phyloP scores from a whole-genome alignment of 768 basidiomycete species.

The Thelephora ganbajun region DNA sequence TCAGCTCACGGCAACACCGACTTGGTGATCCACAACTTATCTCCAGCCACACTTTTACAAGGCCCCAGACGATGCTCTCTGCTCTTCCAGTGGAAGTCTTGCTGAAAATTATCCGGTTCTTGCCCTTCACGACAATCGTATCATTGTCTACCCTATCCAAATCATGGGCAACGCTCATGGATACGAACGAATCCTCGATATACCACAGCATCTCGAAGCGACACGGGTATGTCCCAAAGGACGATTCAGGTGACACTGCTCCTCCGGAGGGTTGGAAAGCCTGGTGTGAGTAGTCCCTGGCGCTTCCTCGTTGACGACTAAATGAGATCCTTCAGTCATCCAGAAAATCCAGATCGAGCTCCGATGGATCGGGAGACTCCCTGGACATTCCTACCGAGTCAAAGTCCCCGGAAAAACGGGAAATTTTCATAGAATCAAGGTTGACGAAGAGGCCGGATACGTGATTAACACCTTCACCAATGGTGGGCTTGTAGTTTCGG shows the following conservation, averaged over 20 bases:
- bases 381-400: too few species aligned
- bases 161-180: slow-evolving; percentile 32
- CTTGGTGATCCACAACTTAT: too few species aligned
- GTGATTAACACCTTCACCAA: slow-evolving; percentile 39
- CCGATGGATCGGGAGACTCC: slow-evolving; percentile 47
- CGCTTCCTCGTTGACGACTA: background rate
- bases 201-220: slow-evolving; percentile 43
- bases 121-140: slow-evolving; percentile 32
- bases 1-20: too few species aligned
- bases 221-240: slow-evolving; percentile 35
- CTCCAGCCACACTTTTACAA: too few species aligned
- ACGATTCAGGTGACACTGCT: too few species aligned
- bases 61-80: slow-evolving; percentile 21
- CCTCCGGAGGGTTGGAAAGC: slow-evolving; percentile 52
- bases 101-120: slow-evolving; percentile 32
- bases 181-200: slow-evolving; percentile 32
- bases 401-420: too few species aligned
- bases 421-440: slow-evolving; percentile 60
- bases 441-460: slow-evolving; percentile 48
- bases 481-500: slow-evolving; percentile 48
- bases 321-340: slow-evolving; percentile 22
- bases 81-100: slow-evolving; percentile 43
- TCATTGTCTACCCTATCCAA: slow-evolving; percentile 29
- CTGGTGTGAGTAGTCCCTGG: slow-evolving; percentile 33
- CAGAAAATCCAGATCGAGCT: slow-evolving; percentile 29